phyloP scores from a whole-genome alignment of 2,329 filamentous ascomycete genomes.

The Exophiala phaeomuriformis region DNA sequence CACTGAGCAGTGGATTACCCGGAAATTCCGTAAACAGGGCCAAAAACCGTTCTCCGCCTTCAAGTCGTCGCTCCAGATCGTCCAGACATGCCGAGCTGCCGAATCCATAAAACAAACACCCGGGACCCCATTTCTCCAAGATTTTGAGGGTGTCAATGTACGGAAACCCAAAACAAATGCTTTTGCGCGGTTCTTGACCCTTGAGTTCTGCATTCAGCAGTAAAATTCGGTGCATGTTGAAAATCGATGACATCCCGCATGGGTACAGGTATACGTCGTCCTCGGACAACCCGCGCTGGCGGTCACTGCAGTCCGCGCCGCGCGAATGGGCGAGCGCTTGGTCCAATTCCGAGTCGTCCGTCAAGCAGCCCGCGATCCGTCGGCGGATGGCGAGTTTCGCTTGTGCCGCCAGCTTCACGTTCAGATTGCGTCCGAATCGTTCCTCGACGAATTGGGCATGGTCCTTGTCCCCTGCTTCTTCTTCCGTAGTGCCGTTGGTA shows the following conservation, averaged over 20 bases:
- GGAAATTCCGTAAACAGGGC: constrained; percentile 93
- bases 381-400: constrained; percentile 79
- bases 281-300: constrained; percentile 60
- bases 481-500: constrained; percentile 11
- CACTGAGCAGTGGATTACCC: constrained; percentile 78
- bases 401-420: constrained; percentile 67
- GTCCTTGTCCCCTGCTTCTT: constrained; percentile 50
- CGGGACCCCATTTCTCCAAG: constrained; percentile 86
- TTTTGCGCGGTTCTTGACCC: constrained; percentile 44
- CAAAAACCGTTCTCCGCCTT: constrained; percentile 66
- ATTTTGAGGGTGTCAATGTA: constrained; percentile 97
- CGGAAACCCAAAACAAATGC: constrained; percentile 91
- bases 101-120: constrained; percentile 79
- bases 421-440: constrained; percentile 84
- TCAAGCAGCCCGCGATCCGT: constrained; percentile 80
- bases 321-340: constrained; percentile 46
- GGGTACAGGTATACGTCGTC: constrained; percentile 85
- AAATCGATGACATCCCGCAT: constrained; percentile 92
- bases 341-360: constrained; percentile 60
- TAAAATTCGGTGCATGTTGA: constrained; percentile 71
- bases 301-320: constrained; percentile 28
- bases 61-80: constrained; percentile 66
- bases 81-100: constrained; percentile 72
- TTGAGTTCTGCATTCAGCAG: constrained; percentile 55
- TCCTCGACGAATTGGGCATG: constrained; percentile 81